Conservation (phyloP, 2,329 filamentous ascomycete genomes). For the Podosphaera aphanis region DNA sequence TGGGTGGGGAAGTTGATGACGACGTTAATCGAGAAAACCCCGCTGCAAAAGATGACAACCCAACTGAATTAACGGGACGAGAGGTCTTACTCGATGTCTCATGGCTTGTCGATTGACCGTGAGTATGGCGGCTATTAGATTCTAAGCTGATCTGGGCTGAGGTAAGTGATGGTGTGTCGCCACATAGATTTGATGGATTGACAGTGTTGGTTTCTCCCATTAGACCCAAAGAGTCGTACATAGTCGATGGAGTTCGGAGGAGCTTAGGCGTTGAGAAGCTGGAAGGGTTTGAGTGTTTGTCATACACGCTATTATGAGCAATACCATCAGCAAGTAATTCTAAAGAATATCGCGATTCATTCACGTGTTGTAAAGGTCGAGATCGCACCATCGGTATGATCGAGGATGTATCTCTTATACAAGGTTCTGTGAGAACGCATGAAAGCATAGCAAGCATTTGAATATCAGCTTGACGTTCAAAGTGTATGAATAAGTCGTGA, state of each 20-base stretch:
- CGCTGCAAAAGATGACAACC: conserved; percentile 30
- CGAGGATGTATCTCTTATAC: conserved; percentile 29
- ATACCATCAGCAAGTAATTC: conserved; percentile 41
- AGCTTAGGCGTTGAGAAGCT: conserved; percentile 32
- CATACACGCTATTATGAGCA: conserved; percentile 27
- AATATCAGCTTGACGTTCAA: conserved; percentile 35
- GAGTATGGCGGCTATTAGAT: conserved; percentile 23
- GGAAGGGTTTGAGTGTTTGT: conserved; percentile 29
- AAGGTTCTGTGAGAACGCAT: conserved; percentile 41
- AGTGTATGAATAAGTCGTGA: conserved; percentile 36
- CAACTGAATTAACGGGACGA: conserved; percentile 25
- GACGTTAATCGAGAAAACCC: conserved; percentile 24
- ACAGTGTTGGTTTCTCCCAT: conserved; percentile 29
- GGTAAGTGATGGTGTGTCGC: conserved; percentile 32
- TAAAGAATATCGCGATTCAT: conserved; percentile 41
- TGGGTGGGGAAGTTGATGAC: conserved; percentile 22
- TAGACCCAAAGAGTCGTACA: conserved; percentile 32
- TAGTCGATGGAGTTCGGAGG: conserved; percentile 29
- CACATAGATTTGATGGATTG: conserved; percentile 35
- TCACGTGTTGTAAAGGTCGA: conserved; percentile 39
- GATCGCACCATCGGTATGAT: conserved; percentile 31
- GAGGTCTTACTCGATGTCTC: conserved; percentile 20
- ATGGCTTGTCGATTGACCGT: conserved; percentile 35
- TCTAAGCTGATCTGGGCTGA: conserved; percentile 24
- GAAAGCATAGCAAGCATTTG: conserved; percentile 53